A percentile compares a stretch with the other conserved stretches of the same genome.
These are phyloP conservation scores for Pichia thaimueangensis DNA, from an alignment of 805 yeast genomes.

Conservation along the genomic window DNA sequence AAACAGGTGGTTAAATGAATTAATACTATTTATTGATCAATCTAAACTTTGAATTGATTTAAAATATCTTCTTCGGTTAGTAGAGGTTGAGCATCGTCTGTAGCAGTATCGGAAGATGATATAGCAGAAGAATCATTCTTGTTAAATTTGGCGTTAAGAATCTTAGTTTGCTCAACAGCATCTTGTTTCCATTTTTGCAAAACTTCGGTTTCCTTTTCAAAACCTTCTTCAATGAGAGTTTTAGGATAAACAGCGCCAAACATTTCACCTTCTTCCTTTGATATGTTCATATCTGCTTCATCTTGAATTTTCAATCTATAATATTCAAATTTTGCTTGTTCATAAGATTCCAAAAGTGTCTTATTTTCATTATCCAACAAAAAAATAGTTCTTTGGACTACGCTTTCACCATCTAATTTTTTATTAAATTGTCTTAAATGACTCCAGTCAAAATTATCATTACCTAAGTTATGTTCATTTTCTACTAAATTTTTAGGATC, in stretches of 20 bases:
- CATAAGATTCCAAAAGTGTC: conserved; percentile 62
- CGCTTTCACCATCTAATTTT: conserved; percentile 84
- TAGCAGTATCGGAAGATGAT: conserved; percentile 18
- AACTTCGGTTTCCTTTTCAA: conserved; percentile 61
- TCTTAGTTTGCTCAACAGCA: conserved; percentile 59
- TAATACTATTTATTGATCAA: no score
- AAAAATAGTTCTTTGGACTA: conserved; percentile 67
- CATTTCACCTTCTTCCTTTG: conserved; percentile 81
- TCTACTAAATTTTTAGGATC: conserved; percentile 82
- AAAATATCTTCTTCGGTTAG: conserved; percentile 22
- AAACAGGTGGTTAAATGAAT: conserved; percentile 1
- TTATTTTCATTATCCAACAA: conserved; percentile 35
- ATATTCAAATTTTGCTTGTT: conserved; percentile 81
- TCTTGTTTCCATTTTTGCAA: conserved; percentile 68
- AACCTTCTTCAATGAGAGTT: conserved; percentile 59
- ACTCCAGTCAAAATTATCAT: conserved; percentile 62
- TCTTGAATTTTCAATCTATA: conserved; percentile 79
- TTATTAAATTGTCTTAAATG: conserved; percentile 63
- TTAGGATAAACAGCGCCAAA: conserved; percentile 69
- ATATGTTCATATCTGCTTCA: conserved; percentile 64
- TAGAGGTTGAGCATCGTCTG: conserved; percentile 17
- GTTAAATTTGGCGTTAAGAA: conserved; percentile 38
- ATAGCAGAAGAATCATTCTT: conserved; percentile 26
- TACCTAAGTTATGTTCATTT: conserved; percentile 52
- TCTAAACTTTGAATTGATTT: conserved; percentile 8